Evolutionary conservation across 2,329 filamentous ascomycete genomes (phyloP).

Genomic region (Talaromyces amestolkiae): DNA sequence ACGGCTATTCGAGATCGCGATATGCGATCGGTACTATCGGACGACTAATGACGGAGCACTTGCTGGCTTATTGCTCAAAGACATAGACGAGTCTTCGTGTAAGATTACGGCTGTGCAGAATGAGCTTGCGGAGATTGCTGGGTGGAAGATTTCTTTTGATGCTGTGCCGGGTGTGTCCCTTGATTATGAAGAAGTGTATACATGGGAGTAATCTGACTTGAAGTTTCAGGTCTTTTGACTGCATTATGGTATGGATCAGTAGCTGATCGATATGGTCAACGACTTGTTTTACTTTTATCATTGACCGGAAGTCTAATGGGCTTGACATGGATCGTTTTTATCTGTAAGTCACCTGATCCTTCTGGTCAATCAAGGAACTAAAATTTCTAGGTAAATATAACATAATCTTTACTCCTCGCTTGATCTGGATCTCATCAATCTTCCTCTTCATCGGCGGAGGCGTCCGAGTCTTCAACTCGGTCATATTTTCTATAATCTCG

Average conservation of each 20-base stretch:
- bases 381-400: neutral
- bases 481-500: neutral
- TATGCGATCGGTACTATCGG: neutral
- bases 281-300: neutral
- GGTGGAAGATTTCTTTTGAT: neutral
- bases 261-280: neutral
- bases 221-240: neutral
- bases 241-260: neutral
- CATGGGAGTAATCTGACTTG: neutral
- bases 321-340: neutral
- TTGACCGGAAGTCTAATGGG: neutral
- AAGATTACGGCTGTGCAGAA: neutral
- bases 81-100: neutral
- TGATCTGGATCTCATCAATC: neutral
- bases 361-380: neutral
- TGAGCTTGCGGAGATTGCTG: neutral
- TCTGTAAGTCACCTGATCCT: neutral
- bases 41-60: neutral
- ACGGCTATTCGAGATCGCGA: neutral
- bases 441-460: neutral
- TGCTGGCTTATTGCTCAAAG: neutral
- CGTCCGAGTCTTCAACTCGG: neutral
- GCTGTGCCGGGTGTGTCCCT: neutral
- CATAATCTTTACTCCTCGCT: neutral
- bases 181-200: neutral